Evolutionary conservation across 1,284 basidiomycete species (phyloP), one percentile per base, ranked within the genome.

Genomic region (Mrakiaceae sp.): DNA sequence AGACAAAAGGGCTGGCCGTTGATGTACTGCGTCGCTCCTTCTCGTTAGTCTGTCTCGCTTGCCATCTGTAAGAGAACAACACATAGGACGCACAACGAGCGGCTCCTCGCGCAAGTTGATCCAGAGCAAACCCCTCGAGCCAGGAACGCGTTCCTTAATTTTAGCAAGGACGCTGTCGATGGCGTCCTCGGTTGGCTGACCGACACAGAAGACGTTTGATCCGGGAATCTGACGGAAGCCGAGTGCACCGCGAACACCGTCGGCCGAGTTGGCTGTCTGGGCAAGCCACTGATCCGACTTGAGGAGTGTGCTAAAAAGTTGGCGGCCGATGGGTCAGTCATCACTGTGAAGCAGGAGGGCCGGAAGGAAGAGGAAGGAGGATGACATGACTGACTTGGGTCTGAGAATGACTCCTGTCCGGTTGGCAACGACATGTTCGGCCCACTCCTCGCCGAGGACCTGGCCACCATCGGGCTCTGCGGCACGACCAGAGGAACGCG

Each of bases 371-470:
- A 27, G 27, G 27, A 27, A 27, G 27, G 27, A 27, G 27, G 27
- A 27, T 27, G 2, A 52, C 40, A 64, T n/a, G 67, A 77, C 82
- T 58, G 70, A 86, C 89, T 87, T 83, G 74, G 92, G 87, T 51
- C 94, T 83, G 16, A 98, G 78, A 72, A 96, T 94, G 72, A 97
- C 91, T 0, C 94, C 93, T 66, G 83, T 87, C n/a, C 94, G 86
- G 72, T 91, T 90, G 84, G 88, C 88, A 52, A 98, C 85, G 50
- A 97, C 90, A 73, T 93, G 89, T 62, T 90, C 88, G 4, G 90
- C 90, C 79, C 91, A 97, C 73, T 97, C 93, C 72, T 95, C 91
- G 12, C 92, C 93, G 2, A 94, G 79, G 42, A 95, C 84, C 71
- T 87, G 87, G 0, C 88, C 90, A 27, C 91, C 93, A 11, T 86